Conservation (phyloP, 225 moss, liverwort and hornwort genomes). For the Sphagnum contortum region DNA sequence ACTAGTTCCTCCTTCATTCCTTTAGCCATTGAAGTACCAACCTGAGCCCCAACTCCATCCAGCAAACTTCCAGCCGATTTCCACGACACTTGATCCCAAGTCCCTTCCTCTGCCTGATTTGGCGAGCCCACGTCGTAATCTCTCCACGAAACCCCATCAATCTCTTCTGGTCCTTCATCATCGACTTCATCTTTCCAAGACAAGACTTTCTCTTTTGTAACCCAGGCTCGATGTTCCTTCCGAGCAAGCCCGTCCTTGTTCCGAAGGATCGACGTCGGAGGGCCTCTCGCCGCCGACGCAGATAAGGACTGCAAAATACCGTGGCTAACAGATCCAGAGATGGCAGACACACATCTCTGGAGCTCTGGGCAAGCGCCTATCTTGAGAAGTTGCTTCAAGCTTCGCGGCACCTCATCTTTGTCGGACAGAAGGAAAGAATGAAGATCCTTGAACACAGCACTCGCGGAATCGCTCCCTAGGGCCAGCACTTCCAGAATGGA, state of each 20-base stretch:
- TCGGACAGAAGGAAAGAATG: slow-evolving; percentile 61
- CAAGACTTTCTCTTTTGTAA: no score
- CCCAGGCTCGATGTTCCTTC: no score
- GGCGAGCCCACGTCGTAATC: no score
- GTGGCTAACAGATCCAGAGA: slow-evolving; percentile 57
- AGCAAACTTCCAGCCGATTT: slow-evolving; percentile 3
- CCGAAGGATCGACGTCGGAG: slow-evolving; percentile 14
- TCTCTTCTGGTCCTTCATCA: no score
- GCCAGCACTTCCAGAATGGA: slow-evolving; percentile 64
- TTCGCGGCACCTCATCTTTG: slow-evolving; percentile 64
- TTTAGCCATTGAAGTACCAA: slow-evolving; percentile 26
- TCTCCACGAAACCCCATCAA: no score
- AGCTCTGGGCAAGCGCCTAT: slow-evolving; percentile 54
- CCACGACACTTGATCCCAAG: slow-evolving; percentile 10
- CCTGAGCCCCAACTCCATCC: slow-evolving; percentile 21
- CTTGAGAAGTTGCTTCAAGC: slow-evolving; percentile 72
- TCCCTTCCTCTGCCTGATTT: no score
- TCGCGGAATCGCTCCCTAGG: slow-evolving; percentile 51
- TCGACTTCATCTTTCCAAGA: no score
- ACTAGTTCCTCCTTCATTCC: slow-evolving; percentile 28
- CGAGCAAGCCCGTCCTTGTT: slow-evolving; percentile 8
- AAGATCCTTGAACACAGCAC: slow-evolving; percentile 54
- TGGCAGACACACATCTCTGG: slow-evolving; percentile 37
- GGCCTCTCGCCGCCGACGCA: slow-evolving; percentile 13
- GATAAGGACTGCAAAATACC: slow-evolving; percentile 44